Base-by-base conservation (phyloP, 1,139 yeast genomes). In the Ashbya aceris region DNA sequence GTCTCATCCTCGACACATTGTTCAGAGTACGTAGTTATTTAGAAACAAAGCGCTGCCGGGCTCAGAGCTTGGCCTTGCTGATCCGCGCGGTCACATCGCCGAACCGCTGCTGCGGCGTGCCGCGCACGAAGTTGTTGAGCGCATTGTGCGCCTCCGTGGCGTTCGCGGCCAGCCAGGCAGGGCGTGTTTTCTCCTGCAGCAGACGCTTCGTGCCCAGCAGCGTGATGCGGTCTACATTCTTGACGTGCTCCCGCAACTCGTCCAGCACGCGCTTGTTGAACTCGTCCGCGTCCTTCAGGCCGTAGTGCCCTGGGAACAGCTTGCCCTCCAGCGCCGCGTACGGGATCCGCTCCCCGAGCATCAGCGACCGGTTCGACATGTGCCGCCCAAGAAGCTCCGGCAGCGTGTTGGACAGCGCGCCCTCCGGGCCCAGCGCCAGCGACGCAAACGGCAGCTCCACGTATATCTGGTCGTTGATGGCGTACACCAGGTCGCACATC, bases 351-450 rank as follows among this genome's bases (percentile, higher is more conserved):
- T 74, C 74, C 5, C 87, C 77, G 44, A 82, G 71, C 47, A 85
- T 67, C 38, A 86, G 66, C 0, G 87, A 86, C 61, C 85, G 93
- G 42, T 80, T 71, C 20, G 94, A 79, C 51, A 71, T 72, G 48
- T 86, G 78, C 68, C 80, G 69, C 2, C 95, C 95, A 47, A 86
- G 68, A 55, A 94, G 73, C 52, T 70, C 63, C 33, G 83, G 77
- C 44, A 86, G 68, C 8, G 91, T 76, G 17, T 77, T 74, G 8
- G 87, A 77, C 3, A 86, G 68, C 6, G 79, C 86, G 45, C 95
- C 95, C 63, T 86, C 96, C 46, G 85, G 77, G 4, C 83, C 91
- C 53, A 86, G 71, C 2, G 95, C 95, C 54, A 86, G 72, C 59
- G 81, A 82, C 41, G 91, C 77, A 62, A 86, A 86, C 11, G 96